These are phyloP conservation scores for Populus tremula DNA, from an alignment of 345 rosid genomes.

Conservation along the genomic window DNA sequence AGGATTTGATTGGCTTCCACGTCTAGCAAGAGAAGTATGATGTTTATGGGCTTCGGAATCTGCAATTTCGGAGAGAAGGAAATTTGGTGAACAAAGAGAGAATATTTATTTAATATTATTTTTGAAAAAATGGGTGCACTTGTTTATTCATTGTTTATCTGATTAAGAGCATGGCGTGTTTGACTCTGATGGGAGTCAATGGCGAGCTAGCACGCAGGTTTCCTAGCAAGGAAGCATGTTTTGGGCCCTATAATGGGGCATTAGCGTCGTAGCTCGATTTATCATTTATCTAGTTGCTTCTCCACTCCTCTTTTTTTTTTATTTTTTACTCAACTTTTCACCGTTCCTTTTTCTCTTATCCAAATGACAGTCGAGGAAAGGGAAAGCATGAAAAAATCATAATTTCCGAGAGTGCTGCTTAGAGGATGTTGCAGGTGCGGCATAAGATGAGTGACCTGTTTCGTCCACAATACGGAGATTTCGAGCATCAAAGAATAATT, in stretches of 20 bases:
- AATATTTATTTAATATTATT: neutral
- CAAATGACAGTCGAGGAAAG: neutral
- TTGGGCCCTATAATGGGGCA: slow-evolving; percentile 18
- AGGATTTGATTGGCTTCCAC: slow-evolving; percentile 13
- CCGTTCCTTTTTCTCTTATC: neutral
- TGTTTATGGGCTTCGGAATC: neutral
- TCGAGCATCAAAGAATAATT: neutral
- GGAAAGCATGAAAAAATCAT: neutral
- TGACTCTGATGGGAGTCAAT: slow-evolving; percentile 32
- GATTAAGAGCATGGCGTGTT: neutral
- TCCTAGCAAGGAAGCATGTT: slow-evolving; percentile 32
- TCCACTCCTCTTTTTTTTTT: too few species aligned
- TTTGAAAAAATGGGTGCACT: neutral
- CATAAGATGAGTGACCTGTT: neutral
- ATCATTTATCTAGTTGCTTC: neutral
- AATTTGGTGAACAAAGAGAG: neutral
- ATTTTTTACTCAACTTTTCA: neutral
- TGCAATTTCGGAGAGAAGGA: neutral
- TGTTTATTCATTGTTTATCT: neutral
- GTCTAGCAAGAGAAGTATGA: neutral
- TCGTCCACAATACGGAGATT: neutral
- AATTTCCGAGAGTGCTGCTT: neutral
- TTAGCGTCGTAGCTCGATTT: neutral
- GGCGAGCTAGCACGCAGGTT: slow-evolving; percentile 16
- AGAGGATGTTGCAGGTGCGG: neutral